phyloP scores from a whole-genome alignment of 768 basidiomycete genomes.

The Trametes meyenii region DNA sequence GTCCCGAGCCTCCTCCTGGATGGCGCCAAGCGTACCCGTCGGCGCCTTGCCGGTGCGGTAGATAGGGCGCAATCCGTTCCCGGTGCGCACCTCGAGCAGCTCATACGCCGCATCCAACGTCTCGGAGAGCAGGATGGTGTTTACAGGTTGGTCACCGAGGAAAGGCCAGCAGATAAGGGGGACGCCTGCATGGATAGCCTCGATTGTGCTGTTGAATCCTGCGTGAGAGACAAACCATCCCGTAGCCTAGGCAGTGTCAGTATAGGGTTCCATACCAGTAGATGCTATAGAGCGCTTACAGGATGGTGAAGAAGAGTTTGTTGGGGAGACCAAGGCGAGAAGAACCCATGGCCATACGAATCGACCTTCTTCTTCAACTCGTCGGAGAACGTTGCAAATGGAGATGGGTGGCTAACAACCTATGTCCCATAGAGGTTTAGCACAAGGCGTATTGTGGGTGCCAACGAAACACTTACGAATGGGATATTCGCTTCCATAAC shows the following conservation, averaged over 20 bases:
- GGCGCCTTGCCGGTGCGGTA: slow-evolving; percentile 25
- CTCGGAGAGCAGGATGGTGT: slow-evolving; percentile 24
- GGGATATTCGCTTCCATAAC: slow-evolving; percentile 27
- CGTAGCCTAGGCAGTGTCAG: slow-evolving; percentile 18
- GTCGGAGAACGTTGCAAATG: slow-evolving; percentile 21
- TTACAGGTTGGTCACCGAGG: slow-evolving; percentile 29
- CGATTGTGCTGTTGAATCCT: slow-evolving; percentile 27
- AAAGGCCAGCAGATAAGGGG: slow-evolving; percentile 34
- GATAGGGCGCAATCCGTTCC: slow-evolving; percentile 22
- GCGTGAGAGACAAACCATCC: slow-evolving; percentile 32
- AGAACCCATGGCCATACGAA: slow-evolving; percentile 23
- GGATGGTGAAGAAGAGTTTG: slow-evolving; percentile 31
- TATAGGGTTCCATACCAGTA: not conserved
- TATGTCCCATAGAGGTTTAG: not conserved
- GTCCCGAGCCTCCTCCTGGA: slow-evolving; percentile 21
- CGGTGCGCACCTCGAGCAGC: slow-evolving; percentile 30
- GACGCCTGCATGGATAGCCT: slow-evolving; percentile 24
- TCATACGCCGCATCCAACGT: slow-evolving; percentile 23
- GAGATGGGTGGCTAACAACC: slow-evolving; percentile 28
- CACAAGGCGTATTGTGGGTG: not conserved
- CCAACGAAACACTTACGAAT: slow-evolving; percentile 20
- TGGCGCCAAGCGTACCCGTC: slow-evolving; percentile 27
- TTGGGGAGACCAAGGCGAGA: slow-evolving; percentile 32
- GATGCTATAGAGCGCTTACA: slow-evolving; percentile 14
- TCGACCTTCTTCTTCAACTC: slow-evolving; percentile 20